These are phyloP conservation scores for Litchi chinensis DNA, from an alignment of 345 rosid species.

Conservation along the genomic window DNA sequence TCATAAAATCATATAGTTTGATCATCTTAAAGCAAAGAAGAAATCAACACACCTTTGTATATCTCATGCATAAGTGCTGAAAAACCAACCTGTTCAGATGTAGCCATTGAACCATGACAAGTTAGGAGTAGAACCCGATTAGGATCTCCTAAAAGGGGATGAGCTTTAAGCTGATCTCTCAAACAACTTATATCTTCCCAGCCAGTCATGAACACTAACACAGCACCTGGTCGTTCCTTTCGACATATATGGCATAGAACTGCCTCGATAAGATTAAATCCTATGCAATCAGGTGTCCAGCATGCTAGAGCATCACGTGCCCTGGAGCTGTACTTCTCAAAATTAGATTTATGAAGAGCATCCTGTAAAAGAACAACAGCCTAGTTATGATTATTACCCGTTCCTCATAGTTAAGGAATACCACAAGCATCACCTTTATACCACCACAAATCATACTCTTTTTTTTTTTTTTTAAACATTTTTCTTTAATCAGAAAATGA, in stretches of 20 bases:
- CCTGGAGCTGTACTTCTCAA: constrained; percentile 79
- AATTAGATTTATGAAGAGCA: constrained; percentile 84
- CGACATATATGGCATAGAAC: constrained; percentile 95
- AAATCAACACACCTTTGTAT: background rate
- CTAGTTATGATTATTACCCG: background rate
- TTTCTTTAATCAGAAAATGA: background rate
- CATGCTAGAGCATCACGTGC: constrained; percentile 84
- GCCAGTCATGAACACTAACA: constrained; percentile 96
- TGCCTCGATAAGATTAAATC: constrained; percentile 95
- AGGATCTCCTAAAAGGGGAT: constrained; percentile 98
- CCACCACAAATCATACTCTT: background rate
- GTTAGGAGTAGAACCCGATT: constrained; percentile 85
- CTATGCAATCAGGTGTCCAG: constrained; percentile 94
- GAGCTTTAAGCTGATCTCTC: constrained; percentile 92
- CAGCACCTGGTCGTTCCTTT: constrained; percentile 93
- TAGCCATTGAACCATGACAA: constrained; percentile 99
- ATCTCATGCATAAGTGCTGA: background rate
- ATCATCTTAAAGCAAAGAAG: constrained; percentile 2
- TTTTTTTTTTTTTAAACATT: background rate
- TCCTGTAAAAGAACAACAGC: constrained; percentile 54
- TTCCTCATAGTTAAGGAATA: constrained; percentile 1
- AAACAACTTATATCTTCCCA: constrained; percentile 97
- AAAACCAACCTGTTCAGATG: constrained; percentile 79
- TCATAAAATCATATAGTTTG: background rate
- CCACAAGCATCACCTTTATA: background rate